Evolutionary conservation across 495 filamentous ascomycete species (phyloP).

Genomic region (Elaphomyces granulatus): DNA sequence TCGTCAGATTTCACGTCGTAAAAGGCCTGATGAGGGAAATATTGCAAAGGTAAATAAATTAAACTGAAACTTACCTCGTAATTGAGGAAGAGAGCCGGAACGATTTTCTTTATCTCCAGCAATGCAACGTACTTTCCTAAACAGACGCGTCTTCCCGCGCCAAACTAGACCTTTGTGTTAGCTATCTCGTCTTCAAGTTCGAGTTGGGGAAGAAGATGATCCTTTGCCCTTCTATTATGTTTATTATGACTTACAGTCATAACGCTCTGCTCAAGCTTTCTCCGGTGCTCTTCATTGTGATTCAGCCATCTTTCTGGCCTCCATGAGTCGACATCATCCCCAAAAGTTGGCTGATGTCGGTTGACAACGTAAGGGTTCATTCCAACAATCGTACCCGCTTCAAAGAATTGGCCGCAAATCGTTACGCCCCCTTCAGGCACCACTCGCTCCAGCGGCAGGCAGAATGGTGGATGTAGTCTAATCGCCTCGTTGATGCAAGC

Average conservation of each 20-base stretch:
- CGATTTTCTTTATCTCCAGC: constrained; percentile 16
- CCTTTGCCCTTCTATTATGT: not conserved
- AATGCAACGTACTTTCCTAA: constrained; percentile 13
- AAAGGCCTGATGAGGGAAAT: too few species aligned
- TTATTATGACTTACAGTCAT: constrained; percentile 13
- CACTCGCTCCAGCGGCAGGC: constrained; percentile 24
- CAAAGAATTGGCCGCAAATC: constrained; percentile 11
- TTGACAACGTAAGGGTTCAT: constrained; percentile 11
- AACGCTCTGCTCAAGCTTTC: constrained; percentile 7
- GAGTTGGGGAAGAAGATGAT: not conserved
- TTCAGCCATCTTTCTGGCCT: constrained; percentile 17
- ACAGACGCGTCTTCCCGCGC: constrained; percentile 14
- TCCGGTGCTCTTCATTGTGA: constrained; percentile 1
- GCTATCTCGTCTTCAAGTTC: too few species aligned
- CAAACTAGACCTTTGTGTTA: constrained; percentile 16
- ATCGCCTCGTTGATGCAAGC: constrained; percentile 44
- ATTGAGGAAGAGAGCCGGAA: constrained; percentile 10
- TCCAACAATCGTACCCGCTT: constrained; percentile 11
- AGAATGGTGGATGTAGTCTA: constrained; percentile 32
- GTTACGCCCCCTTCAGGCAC: constrained; percentile 20
- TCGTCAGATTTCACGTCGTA: not conserved
- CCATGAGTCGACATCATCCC: constrained; percentile 14
- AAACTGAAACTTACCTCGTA: constrained; percentile 7
- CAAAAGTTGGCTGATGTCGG: constrained; percentile 12
- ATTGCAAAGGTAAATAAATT: too few species aligned